Conservation (phyloP, 2,329 filamentous ascomycete genomes). For the Colletotrichum tamarilloi region DNA sequence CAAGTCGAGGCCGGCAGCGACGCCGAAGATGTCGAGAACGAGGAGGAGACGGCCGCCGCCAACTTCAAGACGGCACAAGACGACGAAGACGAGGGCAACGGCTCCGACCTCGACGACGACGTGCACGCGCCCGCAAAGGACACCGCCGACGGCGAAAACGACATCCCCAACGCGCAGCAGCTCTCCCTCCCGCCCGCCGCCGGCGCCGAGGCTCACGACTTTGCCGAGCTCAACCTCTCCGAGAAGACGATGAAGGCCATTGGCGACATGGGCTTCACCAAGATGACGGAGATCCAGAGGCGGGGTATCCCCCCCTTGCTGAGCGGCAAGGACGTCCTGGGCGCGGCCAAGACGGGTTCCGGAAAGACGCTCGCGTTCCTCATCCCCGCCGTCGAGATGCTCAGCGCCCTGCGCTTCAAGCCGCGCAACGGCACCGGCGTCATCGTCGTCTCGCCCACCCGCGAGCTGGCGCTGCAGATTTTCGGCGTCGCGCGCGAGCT, state of each 20-base stretch:
- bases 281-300: constrained; percentile 95
- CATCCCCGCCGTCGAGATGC: constrained; percentile 93
- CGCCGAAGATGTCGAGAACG: constrained; percentile 45
- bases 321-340: constrained; percentile 91
- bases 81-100: constrained; percentile 40
- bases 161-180: constrained; percentile 50
- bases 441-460: constrained; percentile 90
- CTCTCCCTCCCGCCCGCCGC: constrained; percentile 64
- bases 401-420: constrained; percentile 91
- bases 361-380: constrained; percentile 97
- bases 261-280: constrained; percentile 90
- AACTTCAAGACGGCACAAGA: constrained; percentile 42
- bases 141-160: constrained; percentile 43
- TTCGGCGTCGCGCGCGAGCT: constrained; percentile 95
- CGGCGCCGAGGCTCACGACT: constrained; percentile 73
- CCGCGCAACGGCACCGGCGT: constrained; percentile 93
- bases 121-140: constrained; percentile 35
- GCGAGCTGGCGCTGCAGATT: constrained; percentile 94
- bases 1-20: constrained; percentile 40
- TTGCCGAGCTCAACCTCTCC: constrained; percentile 85
- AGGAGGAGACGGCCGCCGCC: constrained; percentile 41
- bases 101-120: constrained; percentile 40
- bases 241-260: constrained; percentile 91
- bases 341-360: constrained; percentile 94
- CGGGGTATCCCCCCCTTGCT: constrained; percentile 88